These are phyloP conservation scores for Beauveria bassiana DNA, from an alignment of 2,329 filamentous ascomycete genomes.

Conservation along the genomic window DNA sequence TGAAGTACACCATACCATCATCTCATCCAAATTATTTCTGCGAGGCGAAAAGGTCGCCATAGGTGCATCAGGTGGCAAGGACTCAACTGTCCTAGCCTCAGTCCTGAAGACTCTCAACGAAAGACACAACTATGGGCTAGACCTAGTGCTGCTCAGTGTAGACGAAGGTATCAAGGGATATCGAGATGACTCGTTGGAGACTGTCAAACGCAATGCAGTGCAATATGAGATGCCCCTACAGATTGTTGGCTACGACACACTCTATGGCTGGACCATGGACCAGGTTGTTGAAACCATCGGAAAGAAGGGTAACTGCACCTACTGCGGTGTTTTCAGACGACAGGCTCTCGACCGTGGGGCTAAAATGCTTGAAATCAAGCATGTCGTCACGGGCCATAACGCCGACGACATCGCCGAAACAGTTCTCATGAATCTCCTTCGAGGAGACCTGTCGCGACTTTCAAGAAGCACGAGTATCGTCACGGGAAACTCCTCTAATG, in stretches of 20 bases:
- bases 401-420: conserved; percentile 97
- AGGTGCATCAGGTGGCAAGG: conserved; percentile 93
- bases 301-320: conserved; percentile 98
- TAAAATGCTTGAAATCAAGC: conserved; percentile 75
- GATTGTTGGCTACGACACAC: conserved; percentile 85
- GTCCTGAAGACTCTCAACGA: conserved; percentile 94
- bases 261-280: conserved; percentile 99
- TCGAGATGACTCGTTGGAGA: conserved; percentile 90
- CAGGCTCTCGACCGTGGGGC: conserved; percentile 92
- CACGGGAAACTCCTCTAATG: conserved; percentile 67
- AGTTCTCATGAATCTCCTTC: conserved; percentile 90
- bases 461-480: conserved; percentile 87
- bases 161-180: conserved; percentile 98
- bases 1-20: conserved; percentile 91
- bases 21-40: conserved; percentile 69
- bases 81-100: conserved; percentile 90
- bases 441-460: conserved; percentile 81
- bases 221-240: conserved; percentile 90
- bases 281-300: conserved; percentile 94
- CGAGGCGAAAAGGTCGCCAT: conserved; percentile 85
- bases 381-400: conserved; percentile 96
- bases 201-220: conserved; percentile 84
- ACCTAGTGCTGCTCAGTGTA: conserved; percentile 81
- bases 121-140: conserved; percentile 75
- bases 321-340: conserved; percentile 91